Evolutionary conservation across 164 flowering plant species (phyloP).

Genomic region (Stephania cephalantha): DNA sequence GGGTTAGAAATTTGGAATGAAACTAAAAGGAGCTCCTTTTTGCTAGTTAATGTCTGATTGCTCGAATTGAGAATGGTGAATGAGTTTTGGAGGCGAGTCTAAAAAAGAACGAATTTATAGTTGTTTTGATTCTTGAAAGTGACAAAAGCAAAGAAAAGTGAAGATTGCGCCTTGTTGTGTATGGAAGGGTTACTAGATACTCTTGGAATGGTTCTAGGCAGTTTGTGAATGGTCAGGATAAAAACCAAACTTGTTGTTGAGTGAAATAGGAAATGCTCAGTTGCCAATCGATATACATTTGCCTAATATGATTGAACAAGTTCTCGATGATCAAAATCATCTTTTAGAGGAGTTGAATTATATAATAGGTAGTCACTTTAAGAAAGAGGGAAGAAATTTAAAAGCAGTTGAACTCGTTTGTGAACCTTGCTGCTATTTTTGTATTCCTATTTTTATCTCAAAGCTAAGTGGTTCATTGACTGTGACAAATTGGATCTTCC

Average conservation of each 20-base stretch:
- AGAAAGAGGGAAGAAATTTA: too few relatives aligned
- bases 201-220: not conserved
- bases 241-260: not conserved
- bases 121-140: not conserved
- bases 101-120: not conserved
- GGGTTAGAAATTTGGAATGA: not conserved
- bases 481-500: not conserved
- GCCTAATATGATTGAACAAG: not conserved
- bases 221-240: not conserved
- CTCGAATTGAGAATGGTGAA: not conserved
- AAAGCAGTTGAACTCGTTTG: not conserved
- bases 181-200: not conserved
- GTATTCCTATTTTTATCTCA: not conserved
- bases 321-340: not conserved
- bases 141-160: not conserved
- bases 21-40: not conserved
- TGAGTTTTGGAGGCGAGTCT: not conserved
- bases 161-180: not conserved
- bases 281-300: not conserved
- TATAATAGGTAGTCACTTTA: not conserved
- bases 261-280: not conserved
- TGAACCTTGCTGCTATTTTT: not conserved
- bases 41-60: not conserved
- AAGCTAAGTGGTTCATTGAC: not conserved
- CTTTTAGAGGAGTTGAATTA: not conserved